Evolutionary conservation across 1,284 basidiomycete genomes (phyloP).

Genomic region (Fomitopsis palustris): DNA sequence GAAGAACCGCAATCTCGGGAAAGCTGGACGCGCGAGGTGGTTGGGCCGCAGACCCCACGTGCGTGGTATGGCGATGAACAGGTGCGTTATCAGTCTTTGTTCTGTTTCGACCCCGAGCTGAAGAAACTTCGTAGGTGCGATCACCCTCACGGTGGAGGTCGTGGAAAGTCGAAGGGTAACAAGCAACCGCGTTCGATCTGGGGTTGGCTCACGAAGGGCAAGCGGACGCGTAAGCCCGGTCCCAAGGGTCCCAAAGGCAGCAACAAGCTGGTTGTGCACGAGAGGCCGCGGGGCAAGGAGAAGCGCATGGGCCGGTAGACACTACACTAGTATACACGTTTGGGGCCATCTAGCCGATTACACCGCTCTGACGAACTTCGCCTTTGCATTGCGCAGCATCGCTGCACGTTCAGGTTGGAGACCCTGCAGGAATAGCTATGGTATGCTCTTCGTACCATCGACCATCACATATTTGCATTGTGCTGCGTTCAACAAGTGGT

Average conservation of each 20-base stretch:
- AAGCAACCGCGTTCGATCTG: constrained; percentile 89
- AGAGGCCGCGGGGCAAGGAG: constrained; percentile 84
- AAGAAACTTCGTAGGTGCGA: constrained; percentile 54
- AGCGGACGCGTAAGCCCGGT: constrained; percentile 88
- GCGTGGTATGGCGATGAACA: constrained; percentile 98
- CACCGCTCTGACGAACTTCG: neutral
- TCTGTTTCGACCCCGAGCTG: neutral
- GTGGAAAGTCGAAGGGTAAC: constrained; percentile 97
- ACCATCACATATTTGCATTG: too few relatives aligned
- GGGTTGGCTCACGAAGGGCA: constrained; percentile 92
- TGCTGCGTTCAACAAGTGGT: neutral
- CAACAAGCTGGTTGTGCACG: constrained; percentile 92
- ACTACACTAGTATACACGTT: constrained; percentile 11
- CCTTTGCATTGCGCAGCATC: neutral
- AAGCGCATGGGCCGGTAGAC: constrained; percentile 34
- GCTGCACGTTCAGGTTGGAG: neutral
- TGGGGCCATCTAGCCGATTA: neutral
- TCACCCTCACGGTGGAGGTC: constrained; percentile 97
- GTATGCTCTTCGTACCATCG: too few relatives aligned
- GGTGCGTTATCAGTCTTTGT: constrained; percentile 46
- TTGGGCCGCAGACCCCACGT: constrained; percentile 85
- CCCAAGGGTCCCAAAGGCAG: constrained; percentile 84
- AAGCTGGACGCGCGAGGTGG: constrained; percentile 91
- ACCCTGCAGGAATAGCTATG: too few relatives aligned
- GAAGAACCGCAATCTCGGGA: constrained; percentile 83